Base-by-base conservation (phyloP, 441 rosid genomes). In the Erodium chrysanthum region DNA sequence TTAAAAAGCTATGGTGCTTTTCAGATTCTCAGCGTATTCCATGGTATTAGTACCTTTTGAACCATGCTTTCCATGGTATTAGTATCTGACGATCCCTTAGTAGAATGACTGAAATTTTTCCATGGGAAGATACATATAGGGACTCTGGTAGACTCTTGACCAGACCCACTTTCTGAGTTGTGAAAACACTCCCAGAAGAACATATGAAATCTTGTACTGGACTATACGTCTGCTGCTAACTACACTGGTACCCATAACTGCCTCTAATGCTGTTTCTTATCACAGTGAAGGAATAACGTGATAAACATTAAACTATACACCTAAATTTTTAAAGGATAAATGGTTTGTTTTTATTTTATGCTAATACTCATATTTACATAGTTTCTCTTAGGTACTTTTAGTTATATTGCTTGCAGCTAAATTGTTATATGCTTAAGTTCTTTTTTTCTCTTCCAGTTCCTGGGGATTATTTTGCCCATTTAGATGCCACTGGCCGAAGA, bases 401-500 rank as follows among this genome's bases (percentile, higher is more conserved):
- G 33, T 25, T 60, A 25, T 46, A 12, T 60, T 60, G 52, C 27
- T 31, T 4, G 35, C 35, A 31, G 6, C 2, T 31, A 31, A 31
- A 31, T 31, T 5, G 35, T 31, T 31, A 31, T 31, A 31, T 31
- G 2, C 35, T 31, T 31, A 31, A 31, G 5, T 37, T 29, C 23
- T 66, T 40, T 22, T 22, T 68, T 40, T 76, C 7, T 12, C 84
- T 46, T 84, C 76, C 88, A 95, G 99, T 92, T 74, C 90, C 97
- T 17, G 95, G 96, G 18, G 98, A 95, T 42, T 95, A 95, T 83
- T 95, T 86, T 81, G 87, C 96, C 59, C 90, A 85, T 79, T 80
- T 95, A 71, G 99, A 92, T 84, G 91, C 98, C 73, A 81, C 84
- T 73, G 96, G 99, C 58, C 78, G 85, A 81, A 90, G 99, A 81